Percentiles rank a stretch among this genome's conserved stretches.
These are phyloP conservation scores for Fraxinus paxiana DNA, from an alignment of 305 asterid genomes.

Conservation along the genomic window DNA sequence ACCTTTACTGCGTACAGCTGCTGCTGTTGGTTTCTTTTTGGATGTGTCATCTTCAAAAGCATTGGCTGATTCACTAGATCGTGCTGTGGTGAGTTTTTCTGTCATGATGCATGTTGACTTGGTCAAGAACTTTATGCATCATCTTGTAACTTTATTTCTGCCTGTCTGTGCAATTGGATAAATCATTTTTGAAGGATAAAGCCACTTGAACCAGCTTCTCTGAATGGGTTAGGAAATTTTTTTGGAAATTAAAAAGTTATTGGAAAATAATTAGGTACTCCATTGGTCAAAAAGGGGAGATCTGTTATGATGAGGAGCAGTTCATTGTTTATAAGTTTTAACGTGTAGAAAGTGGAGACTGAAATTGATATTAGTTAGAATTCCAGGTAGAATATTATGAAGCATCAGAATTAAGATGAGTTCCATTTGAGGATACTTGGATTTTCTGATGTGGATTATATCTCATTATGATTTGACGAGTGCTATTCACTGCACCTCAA, in stretches of 20 bases:
- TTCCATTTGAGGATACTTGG: not conserved
- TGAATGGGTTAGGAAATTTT: not conserved
- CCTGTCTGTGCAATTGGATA: slow-evolving; percentile 11
- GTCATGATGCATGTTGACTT: slow-evolving; percentile 17
- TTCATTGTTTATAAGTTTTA: not conserved
- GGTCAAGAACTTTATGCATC: slow-evolving; percentile 9
- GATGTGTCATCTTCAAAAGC: slow-evolving; percentile 94
- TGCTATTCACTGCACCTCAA: not conserved
- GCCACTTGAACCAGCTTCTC: not conserved
- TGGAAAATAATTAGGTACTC: not conserved
- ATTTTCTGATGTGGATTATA: not conserved
- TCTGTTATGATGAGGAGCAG: not conserved
- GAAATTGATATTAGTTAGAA: not conserved
- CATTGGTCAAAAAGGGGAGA: not conserved
- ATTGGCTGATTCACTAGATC: slow-evolving; percentile 95
- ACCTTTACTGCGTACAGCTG: slow-evolving; percentile 87
- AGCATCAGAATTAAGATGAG: not conserved
- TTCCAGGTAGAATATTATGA: not conserved
- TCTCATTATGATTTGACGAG: not conserved
- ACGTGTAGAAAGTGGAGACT: not conserved
- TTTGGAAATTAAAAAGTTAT: not conserved
- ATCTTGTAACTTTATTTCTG: not conserved
- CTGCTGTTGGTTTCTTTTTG: slow-evolving; percentile 78
- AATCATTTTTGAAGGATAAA: not conserved
- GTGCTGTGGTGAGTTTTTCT: slow-evolving; percentile 72